phyloP scores from a whole-genome alignment of 345 rosid species.

The Psidium guajava region DNA sequence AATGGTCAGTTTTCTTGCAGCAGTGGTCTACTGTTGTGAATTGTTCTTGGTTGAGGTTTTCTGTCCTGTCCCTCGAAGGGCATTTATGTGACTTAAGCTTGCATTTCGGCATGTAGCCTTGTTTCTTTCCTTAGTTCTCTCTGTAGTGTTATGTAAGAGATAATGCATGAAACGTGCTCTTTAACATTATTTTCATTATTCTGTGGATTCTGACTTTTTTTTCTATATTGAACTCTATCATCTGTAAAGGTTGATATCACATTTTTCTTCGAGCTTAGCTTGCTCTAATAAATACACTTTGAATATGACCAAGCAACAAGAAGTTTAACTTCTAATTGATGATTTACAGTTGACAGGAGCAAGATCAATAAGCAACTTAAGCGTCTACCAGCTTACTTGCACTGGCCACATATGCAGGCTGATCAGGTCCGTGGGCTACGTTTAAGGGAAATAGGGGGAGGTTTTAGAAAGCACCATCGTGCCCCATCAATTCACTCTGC shows the following conservation, averaged over 20 bases:
- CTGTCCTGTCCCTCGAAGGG: not conserved
- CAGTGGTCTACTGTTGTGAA: not conserved
- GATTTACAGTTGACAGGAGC: conserved; percentile 31
- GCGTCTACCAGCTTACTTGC: conserved; percentile 51
- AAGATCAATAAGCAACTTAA: conserved; percentile 25
- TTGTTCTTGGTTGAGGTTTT: not conserved
- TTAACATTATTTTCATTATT: not conserved
- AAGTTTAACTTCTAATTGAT: conserved; percentile 7
- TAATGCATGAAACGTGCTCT: not conserved
- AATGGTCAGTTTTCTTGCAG: not conserved
- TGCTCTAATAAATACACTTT: not conserved
- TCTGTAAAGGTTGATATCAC: not conserved
- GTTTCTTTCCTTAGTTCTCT: not conserved
- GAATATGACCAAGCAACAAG: not conserved
- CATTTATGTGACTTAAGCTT: not conserved
- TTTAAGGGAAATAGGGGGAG: conserved; percentile 97
- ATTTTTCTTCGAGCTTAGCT: not conserved
- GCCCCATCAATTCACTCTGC: conserved; percentile 86
- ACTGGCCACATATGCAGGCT: conserved; percentile 94
- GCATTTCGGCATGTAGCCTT: not conserved
- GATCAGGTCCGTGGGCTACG: conserved; percentile 92
- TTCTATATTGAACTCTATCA: not conserved
- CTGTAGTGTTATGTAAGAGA: not conserved
- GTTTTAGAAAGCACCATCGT: conserved; percentile 93
- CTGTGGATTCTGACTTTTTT: not conserved